These are phyloP conservation scores for Brachypodium distachyon DNA, from an alignment of 202 grass and related monocot species.

Conservation along the genomic window DNA sequence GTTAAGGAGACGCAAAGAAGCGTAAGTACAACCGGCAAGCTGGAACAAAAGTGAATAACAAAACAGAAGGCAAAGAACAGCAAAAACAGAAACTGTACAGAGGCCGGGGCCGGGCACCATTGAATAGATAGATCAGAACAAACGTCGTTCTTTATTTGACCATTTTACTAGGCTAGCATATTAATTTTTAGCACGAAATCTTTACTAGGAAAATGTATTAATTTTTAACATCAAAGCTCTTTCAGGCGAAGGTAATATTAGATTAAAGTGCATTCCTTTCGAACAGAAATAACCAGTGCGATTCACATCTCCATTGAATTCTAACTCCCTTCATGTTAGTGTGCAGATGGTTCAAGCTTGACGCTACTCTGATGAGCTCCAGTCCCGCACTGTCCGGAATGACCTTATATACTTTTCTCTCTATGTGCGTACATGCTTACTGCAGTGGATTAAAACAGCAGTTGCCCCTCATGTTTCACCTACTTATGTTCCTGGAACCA, in stretches of 20 bases:
- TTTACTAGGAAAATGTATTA: background rate
- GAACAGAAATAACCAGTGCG: background rate
- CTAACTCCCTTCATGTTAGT: background rate
- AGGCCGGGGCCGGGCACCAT: too few species aligned
- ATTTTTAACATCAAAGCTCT: background rate
- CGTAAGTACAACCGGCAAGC: too few species aligned
- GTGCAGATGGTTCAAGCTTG: conserved; percentile 15
- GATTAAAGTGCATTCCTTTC: background rate
- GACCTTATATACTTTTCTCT: background rate
- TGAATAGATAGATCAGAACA: background rate
- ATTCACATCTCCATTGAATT: background rate
- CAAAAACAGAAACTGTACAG: too few species aligned
- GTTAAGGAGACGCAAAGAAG: too few species aligned
- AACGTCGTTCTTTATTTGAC: background rate
- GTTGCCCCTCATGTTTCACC: background rate
- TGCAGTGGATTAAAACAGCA: background rate
- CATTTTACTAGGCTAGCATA: background rate
- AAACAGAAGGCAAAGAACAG: too few species aligned
- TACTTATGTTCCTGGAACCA: background rate
- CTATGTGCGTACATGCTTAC: background rate
- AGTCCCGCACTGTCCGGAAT: background rate
- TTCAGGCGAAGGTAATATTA: background rate
- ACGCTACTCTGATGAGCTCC: background rate
- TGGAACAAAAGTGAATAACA: too few species aligned
- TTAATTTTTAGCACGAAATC: background rate